These are phyloP conservation scores for Viola pubescens DNA, from an alignment of 441 rosid genomes.

Conservation along the genomic window DNA sequence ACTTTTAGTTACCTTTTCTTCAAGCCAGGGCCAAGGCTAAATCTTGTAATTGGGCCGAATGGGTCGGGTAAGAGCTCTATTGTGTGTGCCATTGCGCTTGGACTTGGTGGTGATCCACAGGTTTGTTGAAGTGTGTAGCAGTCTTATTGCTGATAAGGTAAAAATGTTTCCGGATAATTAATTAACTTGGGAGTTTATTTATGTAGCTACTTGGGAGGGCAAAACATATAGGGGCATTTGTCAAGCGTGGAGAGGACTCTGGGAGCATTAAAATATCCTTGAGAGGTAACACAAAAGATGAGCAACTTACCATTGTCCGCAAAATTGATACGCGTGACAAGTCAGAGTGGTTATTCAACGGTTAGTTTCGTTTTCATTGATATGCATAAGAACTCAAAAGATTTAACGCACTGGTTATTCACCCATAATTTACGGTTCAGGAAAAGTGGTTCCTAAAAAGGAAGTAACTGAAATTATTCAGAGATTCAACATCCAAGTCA, in stretches of 20 bases:
- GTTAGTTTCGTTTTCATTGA: conserved; percentile 17
- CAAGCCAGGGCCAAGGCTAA: conserved; percentile 81
- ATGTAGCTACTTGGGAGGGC: conserved; percentile 91
- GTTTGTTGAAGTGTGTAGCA: conserved; percentile 30
- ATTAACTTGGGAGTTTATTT: conserved; percentile 16
- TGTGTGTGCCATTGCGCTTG: conserved; percentile 94
- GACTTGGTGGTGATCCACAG: conserved; percentile 93
- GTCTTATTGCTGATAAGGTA: conserved; percentile 12
- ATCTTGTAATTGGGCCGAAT: conserved; percentile 93
- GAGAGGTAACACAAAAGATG: conserved; percentile 53
- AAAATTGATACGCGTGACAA: conserved; percentile 81
- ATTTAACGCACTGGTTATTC: neutral
- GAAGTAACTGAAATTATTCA: conserved; percentile 54
- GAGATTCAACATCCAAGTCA: conserved; percentile 90
- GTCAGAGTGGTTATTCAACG: conserved; percentile 90
- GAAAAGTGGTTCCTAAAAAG: conserved; percentile 53
- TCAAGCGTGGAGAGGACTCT: conserved; percentile 82
- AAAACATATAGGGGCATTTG: conserved; percentile 76
- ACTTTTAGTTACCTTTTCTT: conserved; percentile 66
- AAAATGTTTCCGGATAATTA: conserved; percentile 3
- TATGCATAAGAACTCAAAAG: neutral
- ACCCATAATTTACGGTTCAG: conserved; percentile 29
- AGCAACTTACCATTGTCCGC: conserved; percentile 45
- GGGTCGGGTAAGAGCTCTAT: conserved; percentile 97
- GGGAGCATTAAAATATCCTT: conserved; percentile 69